Evolutionary conservation across 2,329 filamentous ascomycete species (phyloP).

Genomic region (Chaetomiaceae sp.): DNA sequence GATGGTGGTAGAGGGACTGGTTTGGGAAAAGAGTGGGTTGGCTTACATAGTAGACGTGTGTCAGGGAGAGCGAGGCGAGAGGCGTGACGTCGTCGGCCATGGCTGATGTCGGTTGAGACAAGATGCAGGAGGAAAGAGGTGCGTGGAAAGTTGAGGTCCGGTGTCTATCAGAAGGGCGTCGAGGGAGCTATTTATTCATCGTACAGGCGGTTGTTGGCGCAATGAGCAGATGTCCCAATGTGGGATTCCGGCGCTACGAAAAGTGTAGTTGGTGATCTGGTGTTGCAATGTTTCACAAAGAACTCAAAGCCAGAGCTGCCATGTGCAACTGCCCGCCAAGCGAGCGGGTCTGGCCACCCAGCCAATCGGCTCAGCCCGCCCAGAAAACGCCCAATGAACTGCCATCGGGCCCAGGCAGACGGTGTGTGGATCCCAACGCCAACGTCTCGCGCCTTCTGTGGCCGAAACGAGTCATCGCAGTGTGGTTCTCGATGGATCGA

Average conservation of each 20-base stretch:
- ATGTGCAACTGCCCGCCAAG: too few species aligned
- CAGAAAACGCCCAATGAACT: neutral
- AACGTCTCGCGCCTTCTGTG: neutral
- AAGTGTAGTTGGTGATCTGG: neutral
- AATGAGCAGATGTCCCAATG: neutral
- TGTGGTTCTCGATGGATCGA: constrained; percentile 1
- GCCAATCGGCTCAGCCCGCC: constrained; percentile 19
- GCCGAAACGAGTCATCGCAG: constrained; percentile 19
- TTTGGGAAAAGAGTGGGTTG: neutral
- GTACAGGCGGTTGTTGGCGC: neutral
- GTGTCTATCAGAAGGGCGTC: too few species aligned
- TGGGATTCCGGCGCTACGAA: neutral
- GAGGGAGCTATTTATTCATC: neutral
- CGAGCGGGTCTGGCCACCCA: too few species aligned
- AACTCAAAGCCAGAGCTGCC: too few species aligned
- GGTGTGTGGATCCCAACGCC: neutral
- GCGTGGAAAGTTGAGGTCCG: neutral
- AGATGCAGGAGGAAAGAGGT: too few species aligned
- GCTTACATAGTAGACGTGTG: constrained; percentile 90
- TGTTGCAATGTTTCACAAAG: neutral
- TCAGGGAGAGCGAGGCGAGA: constrained; percentile 84
- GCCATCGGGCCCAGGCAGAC: neutral
- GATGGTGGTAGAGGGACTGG: neutral
- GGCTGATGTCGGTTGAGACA: neutral
- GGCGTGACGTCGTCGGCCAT: constrained; percentile 45